Base-by-base conservation (phyloP, 2,329 filamentous ascomycete genomes). In the Colletotrichum higginsianum region DNA sequence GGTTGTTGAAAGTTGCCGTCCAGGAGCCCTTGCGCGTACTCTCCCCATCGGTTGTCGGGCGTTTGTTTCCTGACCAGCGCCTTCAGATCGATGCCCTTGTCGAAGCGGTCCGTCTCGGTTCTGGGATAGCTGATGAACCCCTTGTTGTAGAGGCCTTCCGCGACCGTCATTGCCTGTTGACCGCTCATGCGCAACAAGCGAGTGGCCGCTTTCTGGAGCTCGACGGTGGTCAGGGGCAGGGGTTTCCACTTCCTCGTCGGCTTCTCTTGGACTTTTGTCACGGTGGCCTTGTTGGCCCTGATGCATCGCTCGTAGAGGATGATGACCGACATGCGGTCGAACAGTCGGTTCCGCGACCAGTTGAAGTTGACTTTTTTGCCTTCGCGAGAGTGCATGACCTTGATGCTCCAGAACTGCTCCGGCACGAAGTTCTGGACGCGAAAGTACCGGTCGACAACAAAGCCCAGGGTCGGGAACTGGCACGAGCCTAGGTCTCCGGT, bases 41-140 rank as follows among this genome's bases (percentile, higher is more conserved):
- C 79, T 0, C 95, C 95, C 96, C 96, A 99, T 73, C 87, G 84
- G 52, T 85, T 84, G 78, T 95, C 94, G 70, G 91, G 90, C 1
- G 89, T 90, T 80, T 99, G 96, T 78, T 97, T 98, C 77, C 94
- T 90, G 21, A 98, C 89, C 11, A 99, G 85, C 26, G 87, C 89
- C 73, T 89, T 90, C 23, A 99, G 86, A 79, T 98, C 92, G 85
- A 98, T 98, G 5, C 89, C 96, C 77, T 90, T 90, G 78, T 98
- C 95, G 78, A 98, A 99, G 42, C 96, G 93, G 80, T 99, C 96
- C 0, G 96, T 99, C 81, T 99, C 96, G 0, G 96, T 99, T 82
- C 96, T 91, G 1, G 96, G 96, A 81, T 99, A 99, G 81, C 95
- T 98, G 82, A 99, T 98, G 83, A 95, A 98, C 0, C 96, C 96